phyloP scores from a whole-genome alignment of 148 eudicot genomes.

The Rhododendron henanense region DNA sequence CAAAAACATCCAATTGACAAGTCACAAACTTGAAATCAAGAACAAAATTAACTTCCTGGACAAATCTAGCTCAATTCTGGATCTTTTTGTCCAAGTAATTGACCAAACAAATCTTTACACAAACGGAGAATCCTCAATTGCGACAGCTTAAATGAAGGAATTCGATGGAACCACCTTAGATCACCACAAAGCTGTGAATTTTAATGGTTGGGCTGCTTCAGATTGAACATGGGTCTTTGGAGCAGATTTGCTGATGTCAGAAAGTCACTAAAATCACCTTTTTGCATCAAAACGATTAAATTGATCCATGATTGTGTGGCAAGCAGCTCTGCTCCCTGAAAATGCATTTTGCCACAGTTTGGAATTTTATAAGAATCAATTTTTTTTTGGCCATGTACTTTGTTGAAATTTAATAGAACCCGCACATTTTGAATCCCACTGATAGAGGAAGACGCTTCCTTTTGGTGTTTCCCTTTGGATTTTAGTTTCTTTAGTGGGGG shows the following conservation, averaged over 20 bases:
- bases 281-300: background rate
- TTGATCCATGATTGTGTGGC: background rate
- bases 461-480: background rate
- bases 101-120: background rate
- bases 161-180: background rate
- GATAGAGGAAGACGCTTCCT: background rate
- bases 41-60: background rate
- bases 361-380: background rate
- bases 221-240: background rate
- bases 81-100: background rate
- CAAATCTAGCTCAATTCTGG: background rate
- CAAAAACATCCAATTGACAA: background rate
- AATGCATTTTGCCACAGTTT: background rate
- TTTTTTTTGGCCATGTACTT: background rate
- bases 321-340: background rate
- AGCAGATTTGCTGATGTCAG: background rate
- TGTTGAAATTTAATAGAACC: background rate
- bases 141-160: background rate
- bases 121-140: background rate
- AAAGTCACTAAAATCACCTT: background rate
- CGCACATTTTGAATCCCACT: background rate
- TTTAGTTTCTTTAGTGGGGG: background rate
- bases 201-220: background rate
- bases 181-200: background rate
- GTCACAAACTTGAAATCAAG: background rate